Evolutionary conservation across 163 green algal species (phyloP).

Genomic region (Prototheca cutis): DNA sequence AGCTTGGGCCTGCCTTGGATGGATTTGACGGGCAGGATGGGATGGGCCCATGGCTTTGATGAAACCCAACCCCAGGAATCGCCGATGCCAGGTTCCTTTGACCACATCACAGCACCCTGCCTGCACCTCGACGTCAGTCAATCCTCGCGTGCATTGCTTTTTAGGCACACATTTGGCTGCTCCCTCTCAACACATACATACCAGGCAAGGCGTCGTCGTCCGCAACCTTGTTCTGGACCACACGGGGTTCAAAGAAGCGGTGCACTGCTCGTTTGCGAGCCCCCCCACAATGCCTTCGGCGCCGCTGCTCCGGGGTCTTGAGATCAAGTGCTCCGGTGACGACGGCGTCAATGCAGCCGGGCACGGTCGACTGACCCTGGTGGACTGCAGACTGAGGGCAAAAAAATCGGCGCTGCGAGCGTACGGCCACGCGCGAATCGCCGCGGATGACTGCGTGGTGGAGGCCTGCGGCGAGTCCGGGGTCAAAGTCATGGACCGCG

Average conservation of each 20-base stretch:
- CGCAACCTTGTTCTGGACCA: constrained; percentile 51
- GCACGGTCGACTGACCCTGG: constrained; percentile 12
- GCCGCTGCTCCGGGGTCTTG: constrained; percentile 25
- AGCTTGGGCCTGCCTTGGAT: no score
- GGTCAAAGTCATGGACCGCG: constrained; percentile 41
- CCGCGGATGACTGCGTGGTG: constrained; percentile 35
- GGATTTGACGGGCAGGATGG: no score
- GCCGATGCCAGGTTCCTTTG: no score
- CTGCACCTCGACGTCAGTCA: no score
- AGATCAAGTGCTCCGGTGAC: constrained; percentile 47
- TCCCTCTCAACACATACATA: constrained; percentile 42
- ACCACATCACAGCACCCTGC: no score
- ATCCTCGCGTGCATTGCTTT: no score
- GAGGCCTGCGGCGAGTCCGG: constrained; percentile 41
- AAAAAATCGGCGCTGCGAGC: constrained; percentile 37
- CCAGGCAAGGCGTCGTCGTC: constrained; percentile 30
- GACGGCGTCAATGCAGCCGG: constrained; percentile 37
- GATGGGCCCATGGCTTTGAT: no score
- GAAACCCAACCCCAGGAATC: no score
- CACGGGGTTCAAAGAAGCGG: constrained; percentile 50
- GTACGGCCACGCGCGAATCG: constrained; percentile 15
- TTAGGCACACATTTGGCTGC: constrained; percentile 54
- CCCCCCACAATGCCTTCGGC: background rate
- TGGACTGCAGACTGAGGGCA: constrained; percentile 25
- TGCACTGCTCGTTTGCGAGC: constrained; percentile 24